Base-by-base conservation (phyloP, 768 basidiomycete species). In the Amanita polypyramis region DNA sequence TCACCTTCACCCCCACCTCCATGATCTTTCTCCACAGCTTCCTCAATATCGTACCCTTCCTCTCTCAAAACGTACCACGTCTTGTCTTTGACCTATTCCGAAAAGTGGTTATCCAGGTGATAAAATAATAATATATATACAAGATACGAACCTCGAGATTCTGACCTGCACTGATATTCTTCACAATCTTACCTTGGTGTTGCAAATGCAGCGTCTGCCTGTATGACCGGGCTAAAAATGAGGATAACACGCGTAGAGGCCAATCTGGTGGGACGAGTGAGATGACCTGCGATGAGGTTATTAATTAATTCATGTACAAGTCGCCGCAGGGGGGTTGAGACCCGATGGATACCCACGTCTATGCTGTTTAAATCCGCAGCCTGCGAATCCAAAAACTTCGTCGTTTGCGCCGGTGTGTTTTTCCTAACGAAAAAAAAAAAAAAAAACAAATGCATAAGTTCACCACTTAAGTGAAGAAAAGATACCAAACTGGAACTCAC, bases 191-290 rank as follows among this genome's bases (percentile, higher is more conserved):
- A 5, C 77, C 78, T 60, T 92, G 85, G 39, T 82, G 79, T 17
- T 67, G 64, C 10, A 72, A 65, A 57, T 95, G 91, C 19, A 90
- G 64, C 7, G 80, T 77, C 53, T 86, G 73, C 19, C 89, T 76
- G 50, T 92, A 76, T 2, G 89, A 88, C 12, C 88, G 81, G 3
- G 79, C 65, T 21, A 95, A 68, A 69, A 95, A 93, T 3, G 82
- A 77, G 0, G 87, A 79, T 50, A 94, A 70, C 8, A 75, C 64
- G 15, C 73, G 69, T 11, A 94, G 65, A 1, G 90, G 77, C 91
- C 92, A 95, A 21, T 76, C 68, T 43, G 76, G 60, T 3, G 92
- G 91, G 6, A 94, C 69, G 30, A 79, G 60, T 40, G 78, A 63
- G 50, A 89, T 70, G 50, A 82, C 73, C 81, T 86, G 53, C n/a